phyloP scores from a whole-genome alignment of 495 filamentous ascomycete species.

The Talaromyces proteolyticus region DNA sequence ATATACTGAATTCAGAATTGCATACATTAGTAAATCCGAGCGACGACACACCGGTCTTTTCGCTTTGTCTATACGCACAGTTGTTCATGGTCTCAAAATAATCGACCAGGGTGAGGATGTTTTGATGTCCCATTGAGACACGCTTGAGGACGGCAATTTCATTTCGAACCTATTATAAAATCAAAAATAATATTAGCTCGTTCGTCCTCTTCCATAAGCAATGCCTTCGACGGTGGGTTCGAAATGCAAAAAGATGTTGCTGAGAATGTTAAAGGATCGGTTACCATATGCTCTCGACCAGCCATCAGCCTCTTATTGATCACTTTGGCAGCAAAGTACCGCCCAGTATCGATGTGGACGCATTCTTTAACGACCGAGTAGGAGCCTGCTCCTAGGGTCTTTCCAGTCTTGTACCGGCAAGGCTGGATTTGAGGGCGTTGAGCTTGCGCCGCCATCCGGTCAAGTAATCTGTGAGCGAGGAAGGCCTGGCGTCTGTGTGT shows the following conservation, averaged over 20 bases:
- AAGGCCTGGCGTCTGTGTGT: neutral
- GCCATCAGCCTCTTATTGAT: constrained; percentile 99
- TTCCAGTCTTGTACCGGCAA: constrained; percentile 95
- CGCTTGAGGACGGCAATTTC: constrained; percentile 95
- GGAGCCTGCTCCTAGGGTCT: constrained; percentile 90
- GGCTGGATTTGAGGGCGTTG: constrained; percentile 62
- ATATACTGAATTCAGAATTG: constrained; percentile 61
- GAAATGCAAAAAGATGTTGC: too few species aligned
- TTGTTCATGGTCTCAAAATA: constrained; percentile 99
- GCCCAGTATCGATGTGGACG: constrained; percentile 95
- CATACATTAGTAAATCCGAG: too few species aligned
- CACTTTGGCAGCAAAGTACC: constrained; percentile 98
- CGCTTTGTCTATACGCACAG: constrained; percentile 36
- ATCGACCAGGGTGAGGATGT: constrained; percentile 95
- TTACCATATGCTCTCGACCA: constrained; percentile 95
- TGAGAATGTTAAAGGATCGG: constrained; percentile 9
- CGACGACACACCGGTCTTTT: too few species aligned
- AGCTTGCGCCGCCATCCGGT: constrained; percentile 31
- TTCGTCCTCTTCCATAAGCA: neutral
- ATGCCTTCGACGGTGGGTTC: too few species aligned
- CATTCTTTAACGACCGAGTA: constrained; percentile 99
- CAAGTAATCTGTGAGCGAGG: neutral
- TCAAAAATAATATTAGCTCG: neutral
- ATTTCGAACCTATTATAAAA: constrained; percentile 72
- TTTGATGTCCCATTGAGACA: constrained; percentile 97